Evolutionary conservation across 805 yeast species (phyloP), one percentile per base, ranked within the genome.

Genomic region (Lipomyces anomalus): DNA sequence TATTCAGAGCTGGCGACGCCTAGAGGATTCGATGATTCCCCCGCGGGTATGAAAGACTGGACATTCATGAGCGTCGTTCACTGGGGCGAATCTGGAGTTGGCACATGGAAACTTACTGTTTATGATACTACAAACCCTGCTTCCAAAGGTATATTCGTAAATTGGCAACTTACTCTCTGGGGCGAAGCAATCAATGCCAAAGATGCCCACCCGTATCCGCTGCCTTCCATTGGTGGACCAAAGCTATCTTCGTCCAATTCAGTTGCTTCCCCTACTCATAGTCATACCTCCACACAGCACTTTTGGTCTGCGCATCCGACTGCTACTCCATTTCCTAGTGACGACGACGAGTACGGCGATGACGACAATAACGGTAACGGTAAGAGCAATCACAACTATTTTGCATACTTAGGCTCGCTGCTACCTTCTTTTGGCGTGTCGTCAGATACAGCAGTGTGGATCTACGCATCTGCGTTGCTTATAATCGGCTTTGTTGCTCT

Each of bases 21-120:
- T 17, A 75, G 98, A 56, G 66, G 66, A 4, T 55, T 65, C 17
- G 98, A 92, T 63, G 53, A 46, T 6, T 70, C 79, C 4, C 51
- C 56, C 1, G 68, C 61, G 1, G 95, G 95, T 0, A 83, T 86
- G 53, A 57, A 61, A 4, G 72, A 83, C 55, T 92, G 98, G 98
- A 84, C 85, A 1, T 92, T 92, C 61, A 86, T 89, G 86, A 76
- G 90, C 7, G 97, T 92, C n/a, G 97, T 95, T 1, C 97, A 92
- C 63, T 92, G 97, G 97, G 96, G 96, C 33, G 89, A 82, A 56
- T 40, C 61, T 2, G 90, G 89, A 2, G 65, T 65, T 22, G 99
- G 99, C 7, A 78, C 74, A 4, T 92, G 98, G 98, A 78, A 65
- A 30, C 57, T 92, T 17, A 77, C 73, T 53, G 89, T 89, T 1